Percentiles rank a stretch among this genome's conserved stretches.
Evolutionary conservation across 805 yeast genomes (phyloP).

Genomic region (Vanderwaltozyma tropicalis): DNA sequence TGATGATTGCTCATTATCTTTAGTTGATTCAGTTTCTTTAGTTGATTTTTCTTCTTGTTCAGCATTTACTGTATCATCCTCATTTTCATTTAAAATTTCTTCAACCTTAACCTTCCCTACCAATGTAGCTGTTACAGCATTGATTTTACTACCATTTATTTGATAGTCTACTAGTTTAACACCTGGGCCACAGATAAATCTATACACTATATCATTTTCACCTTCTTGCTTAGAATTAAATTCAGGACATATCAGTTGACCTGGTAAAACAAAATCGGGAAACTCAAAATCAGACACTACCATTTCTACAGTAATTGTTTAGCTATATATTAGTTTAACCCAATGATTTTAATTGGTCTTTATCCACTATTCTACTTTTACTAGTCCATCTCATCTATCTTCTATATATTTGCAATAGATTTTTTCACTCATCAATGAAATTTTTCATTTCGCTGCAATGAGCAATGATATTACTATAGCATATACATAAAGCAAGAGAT

Average conservation of each 20-base stretch:
- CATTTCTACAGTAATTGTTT: no score
- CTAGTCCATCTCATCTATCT: no score
- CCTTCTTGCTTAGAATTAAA: slow-evolving; percentile 30
- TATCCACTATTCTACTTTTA: no score
- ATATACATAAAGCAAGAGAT: no score
- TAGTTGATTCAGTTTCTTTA: slow-evolving; percentile 7
- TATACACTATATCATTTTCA: slow-evolving; percentile 26
- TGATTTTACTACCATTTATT: slow-evolving; percentile 30
- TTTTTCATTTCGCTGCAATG: no score
- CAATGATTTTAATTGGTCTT: no score
- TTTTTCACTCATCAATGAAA: no score
- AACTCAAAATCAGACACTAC: slow-evolving; percentile 4
- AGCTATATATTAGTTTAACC: no score
- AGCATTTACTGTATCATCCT: slow-evolving; percentile 3
- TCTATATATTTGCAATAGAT: no score
- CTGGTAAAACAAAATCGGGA: slow-evolving; percentile 58
- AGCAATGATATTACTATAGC: no score
- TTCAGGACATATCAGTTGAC: slow-evolving; percentile 63
- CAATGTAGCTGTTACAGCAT: slow-evolving; percentile 46
- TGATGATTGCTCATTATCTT: slow-evolving; percentile 5
- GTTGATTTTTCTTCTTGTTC: slow-evolving; percentile 8
- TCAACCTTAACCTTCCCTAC: slow-evolving; percentile 44
- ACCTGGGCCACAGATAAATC: slow-evolving; percentile 57
- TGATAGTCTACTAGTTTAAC: slow-evolving; percentile 40
- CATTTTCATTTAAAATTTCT: slow-evolving; percentile 12